Percentiles rank a stretch among this genome's conserved stretches.
Evolutionary conservation across 179 eudicot species (phyloP).

Genomic region (Camellia oleifera): DNA sequence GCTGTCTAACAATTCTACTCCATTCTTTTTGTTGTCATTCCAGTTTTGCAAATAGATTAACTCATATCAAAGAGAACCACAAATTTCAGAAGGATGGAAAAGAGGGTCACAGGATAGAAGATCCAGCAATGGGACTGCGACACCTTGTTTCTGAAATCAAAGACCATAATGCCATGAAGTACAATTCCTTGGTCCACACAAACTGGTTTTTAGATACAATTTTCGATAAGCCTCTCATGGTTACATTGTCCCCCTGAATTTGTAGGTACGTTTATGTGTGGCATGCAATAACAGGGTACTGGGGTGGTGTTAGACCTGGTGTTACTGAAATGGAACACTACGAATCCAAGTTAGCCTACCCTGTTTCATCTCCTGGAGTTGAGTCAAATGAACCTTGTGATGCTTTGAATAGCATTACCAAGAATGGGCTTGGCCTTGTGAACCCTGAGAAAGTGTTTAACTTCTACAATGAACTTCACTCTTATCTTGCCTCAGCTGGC

Average conservation of each 20-base stretch:
- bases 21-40: neutral
- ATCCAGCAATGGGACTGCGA: conserved; percentile 51
- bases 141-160: conserved; percentile 56
- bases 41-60: conserved; percentile 73
- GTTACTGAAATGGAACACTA: conserved; percentile 57
- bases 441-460: conserved; percentile 69
- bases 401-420: conserved; percentile 49
- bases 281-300: conserved; percentile 86
- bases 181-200: conserved; percentile 11
- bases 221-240: neutral
- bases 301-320: conserved; percentile 83
- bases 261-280: conserved; percentile 75
- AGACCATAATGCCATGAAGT: conserved; percentile 65
- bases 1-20: conserved; percentile 3
- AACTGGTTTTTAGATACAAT: neutral
- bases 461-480: conserved; percentile 72
- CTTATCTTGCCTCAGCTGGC: conserved; percentile 72
- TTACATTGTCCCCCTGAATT: neutral
- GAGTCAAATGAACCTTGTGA: conserved; percentile 52
- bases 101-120: conserved; percentile 58
- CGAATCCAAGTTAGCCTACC: conserved; percentile 56
- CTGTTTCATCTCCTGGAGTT: conserved; percentile 61
- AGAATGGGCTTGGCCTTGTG: conserved; percentile 71
- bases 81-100: conserved; percentile 70
- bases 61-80: conserved; percentile 66